Evolutionary conservation across 2,329 filamentous ascomycete species (phyloP).

Genomic region (Teratosphaeria gauchensis): DNA sequence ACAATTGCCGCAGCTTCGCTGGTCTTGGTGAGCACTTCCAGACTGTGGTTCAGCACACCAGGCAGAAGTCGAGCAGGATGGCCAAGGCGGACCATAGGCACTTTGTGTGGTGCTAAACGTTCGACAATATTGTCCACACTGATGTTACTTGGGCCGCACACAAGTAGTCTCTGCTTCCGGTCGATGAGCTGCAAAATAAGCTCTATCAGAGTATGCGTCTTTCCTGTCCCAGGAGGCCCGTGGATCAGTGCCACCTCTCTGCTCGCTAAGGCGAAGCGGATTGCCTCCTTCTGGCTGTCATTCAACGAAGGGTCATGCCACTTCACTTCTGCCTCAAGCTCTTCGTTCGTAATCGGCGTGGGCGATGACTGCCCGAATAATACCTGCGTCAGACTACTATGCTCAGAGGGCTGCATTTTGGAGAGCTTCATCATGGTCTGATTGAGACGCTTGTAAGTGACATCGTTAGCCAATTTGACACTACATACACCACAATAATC

Average conservation of each 20-base stretch:
- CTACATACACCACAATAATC: conserved; percentile 31
- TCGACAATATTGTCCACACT: conserved; percentile 98
- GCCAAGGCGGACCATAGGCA: conserved; percentile 80
- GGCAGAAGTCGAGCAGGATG: conserved; percentile 87
- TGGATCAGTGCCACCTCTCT: conserved; percentile 83
- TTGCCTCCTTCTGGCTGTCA: conserved; percentile 53
- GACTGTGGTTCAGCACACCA: conserved; percentile 76
- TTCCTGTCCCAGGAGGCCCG: conserved; percentile 90
- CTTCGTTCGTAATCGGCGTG: conserved; percentile 35
- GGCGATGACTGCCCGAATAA: conserved; percentile 51
- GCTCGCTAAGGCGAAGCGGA: conserved; percentile 73
- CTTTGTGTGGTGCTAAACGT: conserved; percentile 70
- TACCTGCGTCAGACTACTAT: conserved; percentile 49
- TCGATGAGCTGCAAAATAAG: conserved; percentile 83
- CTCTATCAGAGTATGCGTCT: conserved; percentile 93
- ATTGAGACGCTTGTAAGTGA: conserved; percentile 56
- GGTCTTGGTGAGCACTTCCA: conserved; percentile 82
- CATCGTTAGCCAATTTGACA: conserved; percentile 57
- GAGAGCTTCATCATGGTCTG: conserved; percentile 53
- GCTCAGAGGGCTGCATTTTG: conserved; percentile 46
- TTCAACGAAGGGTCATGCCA: conserved; percentile 51
- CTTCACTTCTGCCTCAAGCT: conserved; percentile 36
- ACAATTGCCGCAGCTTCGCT: conserved; percentile 86
- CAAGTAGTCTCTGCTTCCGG: conserved; percentile 63
- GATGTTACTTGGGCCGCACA: conserved; percentile 96